Conservation (phyloP, 2,329 filamentous ascomycete species). For the Arthrinium puccinioides region DNA sequence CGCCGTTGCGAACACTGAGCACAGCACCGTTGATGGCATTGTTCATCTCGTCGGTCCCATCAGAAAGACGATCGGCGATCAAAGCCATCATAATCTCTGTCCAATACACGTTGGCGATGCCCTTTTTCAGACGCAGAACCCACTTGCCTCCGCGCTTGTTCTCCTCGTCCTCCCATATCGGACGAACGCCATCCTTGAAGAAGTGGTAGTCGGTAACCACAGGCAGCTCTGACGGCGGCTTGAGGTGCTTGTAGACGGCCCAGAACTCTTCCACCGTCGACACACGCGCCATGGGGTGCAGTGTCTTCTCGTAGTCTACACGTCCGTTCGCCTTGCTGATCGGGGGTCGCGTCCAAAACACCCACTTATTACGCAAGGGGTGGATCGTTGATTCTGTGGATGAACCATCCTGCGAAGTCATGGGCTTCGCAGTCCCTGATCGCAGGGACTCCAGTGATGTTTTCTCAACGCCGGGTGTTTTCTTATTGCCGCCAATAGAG, state of each 20-base stretch:
- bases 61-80: conserved; percentile 87
- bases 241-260: conserved; percentile 80
- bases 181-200: conserved; percentile 92
- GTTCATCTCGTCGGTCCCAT: conserved; percentile 78
- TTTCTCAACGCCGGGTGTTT: conserved; percentile 56
- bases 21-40: conserved; percentile 95
- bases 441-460: conserved; percentile 41
- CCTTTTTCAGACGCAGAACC: conserved; percentile 95
- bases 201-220: conserved; percentile 96
- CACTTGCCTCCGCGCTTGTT: conserved; percentile 96
- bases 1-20: conserved; percentile 86
- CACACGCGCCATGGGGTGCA: conserved; percentile 77
- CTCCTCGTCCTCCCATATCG: conserved; percentile 97
- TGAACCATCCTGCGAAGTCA: conserved; percentile 32
- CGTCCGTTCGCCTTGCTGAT: conserved; percentile 87
- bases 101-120: conserved; percentile 93
- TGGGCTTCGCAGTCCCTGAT: conserved; percentile 24
- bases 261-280: conserved; percentile 86
- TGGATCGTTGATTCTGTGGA: conserved; percentile 46
- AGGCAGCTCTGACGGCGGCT: conserved; percentile 78
- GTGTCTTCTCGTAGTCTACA: conserved; percentile 93
- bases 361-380: conserved; percentile 79
- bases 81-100: conserved; percentile 88
- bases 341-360: conserved; percentile 94
- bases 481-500: conserved; percentile 31